Evolutionary conservation across 2,329 filamentous ascomycete genomes (phyloP).

Genomic region (Knufia fluminis): DNA sequence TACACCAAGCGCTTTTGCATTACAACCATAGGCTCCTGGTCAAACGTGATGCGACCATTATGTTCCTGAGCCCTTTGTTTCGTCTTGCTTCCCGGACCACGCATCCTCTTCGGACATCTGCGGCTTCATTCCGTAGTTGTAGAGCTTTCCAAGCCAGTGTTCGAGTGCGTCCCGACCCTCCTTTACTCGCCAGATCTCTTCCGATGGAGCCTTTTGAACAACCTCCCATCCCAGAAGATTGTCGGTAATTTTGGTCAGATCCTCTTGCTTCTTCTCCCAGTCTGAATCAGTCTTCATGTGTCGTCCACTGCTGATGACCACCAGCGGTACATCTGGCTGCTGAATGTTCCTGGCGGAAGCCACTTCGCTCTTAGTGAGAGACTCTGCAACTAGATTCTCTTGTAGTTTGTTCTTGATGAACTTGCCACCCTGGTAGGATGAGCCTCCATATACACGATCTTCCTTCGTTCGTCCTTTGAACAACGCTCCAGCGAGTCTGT

Average conservation of each 20-base stretch:
- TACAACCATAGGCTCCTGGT: too few relatives aligned
- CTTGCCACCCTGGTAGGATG: constrained; percentile 70
- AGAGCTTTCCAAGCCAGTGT: constrained; percentile 63
- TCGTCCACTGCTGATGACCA: constrained; percentile 72
- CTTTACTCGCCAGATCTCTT: constrained; percentile 71
- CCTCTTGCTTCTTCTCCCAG: constrained; percentile 80
- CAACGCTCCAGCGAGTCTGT: constrained; percentile 68
- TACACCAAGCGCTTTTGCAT: too few relatives aligned
- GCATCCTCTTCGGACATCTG: not conserved
- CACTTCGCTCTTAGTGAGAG: constrained; percentile 76
- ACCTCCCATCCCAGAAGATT: constrained; percentile 79
- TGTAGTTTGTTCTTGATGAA: constrained; percentile 85
- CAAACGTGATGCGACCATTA: too few relatives aligned
- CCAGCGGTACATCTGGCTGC: constrained; percentile 62
- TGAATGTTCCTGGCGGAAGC: constrained; percentile 71
- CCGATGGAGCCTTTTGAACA: constrained; percentile 65
- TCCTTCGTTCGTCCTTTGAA: constrained; percentile 70
- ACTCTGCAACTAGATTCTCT: constrained; percentile 79
- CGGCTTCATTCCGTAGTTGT: constrained; percentile 28
- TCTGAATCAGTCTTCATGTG: constrained; percentile 55
- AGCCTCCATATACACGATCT: constrained; percentile 76
- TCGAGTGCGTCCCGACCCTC: constrained; percentile 69
- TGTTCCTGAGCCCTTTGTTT: too few relatives aligned
- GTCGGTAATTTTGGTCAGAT: constrained; percentile 69
- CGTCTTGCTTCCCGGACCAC: too few relatives aligned